These are phyloP conservation scores for Articulospora tetracladia DNA, from an alignment of 495 filamentous ascomycete species.

Conservation along the genomic window DNA sequence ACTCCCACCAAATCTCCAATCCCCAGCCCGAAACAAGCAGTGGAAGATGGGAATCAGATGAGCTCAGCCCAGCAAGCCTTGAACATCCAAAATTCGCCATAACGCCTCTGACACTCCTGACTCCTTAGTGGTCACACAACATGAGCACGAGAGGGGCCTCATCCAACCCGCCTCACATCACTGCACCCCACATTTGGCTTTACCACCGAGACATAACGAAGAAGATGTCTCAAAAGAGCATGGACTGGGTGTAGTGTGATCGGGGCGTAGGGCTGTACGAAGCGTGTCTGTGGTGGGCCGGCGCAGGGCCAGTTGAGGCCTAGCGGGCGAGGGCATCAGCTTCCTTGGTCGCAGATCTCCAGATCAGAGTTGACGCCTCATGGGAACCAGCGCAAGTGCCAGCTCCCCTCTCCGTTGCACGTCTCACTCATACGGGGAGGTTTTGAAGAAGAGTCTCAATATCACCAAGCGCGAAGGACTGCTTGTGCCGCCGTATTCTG, in stretches of 20 bases:
- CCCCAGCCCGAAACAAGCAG: not conserved
- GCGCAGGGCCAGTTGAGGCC: not conserved
- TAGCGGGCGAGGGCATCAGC: constrained; percentile 4
- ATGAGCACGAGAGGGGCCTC: not conserved
- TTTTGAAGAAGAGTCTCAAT: too few relatives aligned
- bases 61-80: constrained; percentile 2
- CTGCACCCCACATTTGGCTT: not conserved
- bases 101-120: not conserved
- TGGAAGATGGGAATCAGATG: not conserved
- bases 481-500: constrained; percentile 11
- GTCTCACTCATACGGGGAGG: too few relatives aligned
- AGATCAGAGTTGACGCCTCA: not conserved
- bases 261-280: constrained; percentile 7
- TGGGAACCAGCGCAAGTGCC: not conserved
- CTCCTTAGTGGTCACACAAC: not conserved
- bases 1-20: not conserved
- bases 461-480: not conserved
- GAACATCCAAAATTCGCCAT: not conserved
- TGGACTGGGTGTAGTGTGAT: constrained; percentile 3
- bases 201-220: not conserved
- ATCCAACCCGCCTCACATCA: not conserved
- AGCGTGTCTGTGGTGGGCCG: not conserved
- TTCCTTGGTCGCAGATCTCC: not conserved
- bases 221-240: not conserved
- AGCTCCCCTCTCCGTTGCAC: not conserved